These are phyloP conservation scores for Macaranga tanarius DNA, from an alignment of 441 rosid species.

Conservation along the genomic window DNA sequence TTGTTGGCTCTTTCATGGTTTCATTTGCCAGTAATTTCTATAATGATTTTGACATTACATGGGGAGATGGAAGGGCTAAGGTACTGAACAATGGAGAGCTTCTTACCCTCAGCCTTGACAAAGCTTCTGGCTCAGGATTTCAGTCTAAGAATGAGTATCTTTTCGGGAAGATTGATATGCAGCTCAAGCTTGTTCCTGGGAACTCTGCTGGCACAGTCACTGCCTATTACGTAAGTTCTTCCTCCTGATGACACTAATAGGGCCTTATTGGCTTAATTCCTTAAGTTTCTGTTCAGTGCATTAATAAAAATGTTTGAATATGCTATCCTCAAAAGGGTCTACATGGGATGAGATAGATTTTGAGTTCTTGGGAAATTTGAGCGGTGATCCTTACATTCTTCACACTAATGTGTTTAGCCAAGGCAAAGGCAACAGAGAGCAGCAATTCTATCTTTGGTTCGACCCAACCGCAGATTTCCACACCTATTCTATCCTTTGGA, in stretches of 20 bases:
- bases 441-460: conserved; percentile 68
- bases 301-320: not conserved
- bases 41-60: conserved; percentile 36
- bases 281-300: no score
- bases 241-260: not conserved
- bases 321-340: conserved; percentile 32
- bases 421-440: conserved; percentile 65
- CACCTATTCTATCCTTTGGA: conserved; percentile 64
- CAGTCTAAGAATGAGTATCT: conserved; percentile 46
- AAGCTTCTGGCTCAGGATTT: conserved; percentile 50
- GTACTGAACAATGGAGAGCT: conserved; percentile 43
- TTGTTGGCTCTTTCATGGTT: conserved; percentile 26
- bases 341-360: conserved; percentile 59
- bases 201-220: conserved; percentile 57
- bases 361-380: conserved; percentile 53
- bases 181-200: conserved; percentile 53
- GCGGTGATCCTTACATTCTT: conserved; percentile 59
- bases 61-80: conserved; percentile 52
- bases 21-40: conserved; percentile 29
- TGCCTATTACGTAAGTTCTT: conserved; percentile 38
- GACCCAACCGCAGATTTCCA: conserved; percentile 67
- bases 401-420: conserved; percentile 56
- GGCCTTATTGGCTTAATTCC: no score
- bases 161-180: conserved; percentile 26
- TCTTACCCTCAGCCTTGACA: conserved; percentile 44